These are phyloP conservation scores for Nepenthes gracilis DNA, from an alignment of 148 eudicot species.

Conservation along the genomic window DNA sequence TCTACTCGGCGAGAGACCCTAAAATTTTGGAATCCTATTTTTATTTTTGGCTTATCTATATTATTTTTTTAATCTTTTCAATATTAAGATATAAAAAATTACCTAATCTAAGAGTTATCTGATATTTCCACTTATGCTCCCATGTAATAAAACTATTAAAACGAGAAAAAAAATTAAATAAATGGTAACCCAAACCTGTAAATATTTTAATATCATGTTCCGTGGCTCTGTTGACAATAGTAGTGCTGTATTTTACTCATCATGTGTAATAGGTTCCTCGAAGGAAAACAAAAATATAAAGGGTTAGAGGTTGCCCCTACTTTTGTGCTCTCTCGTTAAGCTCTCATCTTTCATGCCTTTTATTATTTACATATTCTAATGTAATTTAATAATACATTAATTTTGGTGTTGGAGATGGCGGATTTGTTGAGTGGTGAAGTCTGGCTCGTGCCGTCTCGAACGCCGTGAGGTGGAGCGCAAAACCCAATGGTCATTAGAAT, in stretches of 20 bases:
- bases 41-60: neutral
- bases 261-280: neutral
- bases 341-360: neutral
- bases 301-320: neutral
- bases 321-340: neutral
- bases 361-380: neutral
- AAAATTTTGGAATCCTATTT: slow-evolving; percentile 20
- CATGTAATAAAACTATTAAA: too few relatives aligned
- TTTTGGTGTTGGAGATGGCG: neutral
- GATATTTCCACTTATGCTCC: too few relatives aligned
- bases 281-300: slow-evolving; percentile 6
- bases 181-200: neutral
- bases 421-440: slow-evolving; percentile 6
- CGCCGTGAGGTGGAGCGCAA: slow-evolving; percentile 19
- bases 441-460: slow-evolving; percentile 32
- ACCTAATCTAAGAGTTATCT: slow-evolving; percentile 4
- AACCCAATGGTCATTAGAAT: slow-evolving; percentile 18
- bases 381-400: neutral
- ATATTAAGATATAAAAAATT: slow-evolving; percentile 1
- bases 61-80: neutral
- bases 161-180: neutral
- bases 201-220: neutral
- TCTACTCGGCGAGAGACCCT: slow-evolving; percentile 43
- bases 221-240: neutral
- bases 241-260: neutral